A percentile compares a stretch with the other conserved stretches of the same genome.
phyloP scores from a whole-genome alignment of 495 filamentous ascomycete species.

The Aspergillus sparsus region DNA sequence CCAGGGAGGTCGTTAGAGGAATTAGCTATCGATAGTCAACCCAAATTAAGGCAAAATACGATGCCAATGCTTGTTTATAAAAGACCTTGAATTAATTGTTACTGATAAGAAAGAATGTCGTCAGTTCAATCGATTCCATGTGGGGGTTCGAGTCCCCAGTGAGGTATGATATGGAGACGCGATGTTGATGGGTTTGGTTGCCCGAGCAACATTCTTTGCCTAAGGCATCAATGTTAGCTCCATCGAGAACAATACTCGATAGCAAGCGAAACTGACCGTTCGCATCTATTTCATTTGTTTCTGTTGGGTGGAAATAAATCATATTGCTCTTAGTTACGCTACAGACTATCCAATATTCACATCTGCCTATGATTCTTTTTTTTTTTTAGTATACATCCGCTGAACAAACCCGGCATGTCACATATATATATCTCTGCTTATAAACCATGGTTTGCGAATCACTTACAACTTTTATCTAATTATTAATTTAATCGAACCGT shows the following conservation, averaged over 20 bases:
- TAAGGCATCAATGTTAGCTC: constrained; percentile 9
- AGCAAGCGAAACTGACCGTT: no score
- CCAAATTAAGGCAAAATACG: constrained; percentile 1
- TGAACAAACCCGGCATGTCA: no score
- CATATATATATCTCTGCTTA: no score
- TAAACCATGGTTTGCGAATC: no score
- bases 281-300: no score
- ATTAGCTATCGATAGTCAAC: background rate
- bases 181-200: constrained; percentile 28
- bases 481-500: background rate
- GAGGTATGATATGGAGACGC: constrained; percentile 24
- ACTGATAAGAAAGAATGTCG: constrained; percentile 8
- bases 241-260: no score
- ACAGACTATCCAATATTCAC: no score
- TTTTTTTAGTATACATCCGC: no score
- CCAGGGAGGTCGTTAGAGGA: constrained; percentile 10
- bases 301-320: no score
- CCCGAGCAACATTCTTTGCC: constrained; percentile 23
- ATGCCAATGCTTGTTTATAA: background rate
- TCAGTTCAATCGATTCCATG: background rate
- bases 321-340: no score
- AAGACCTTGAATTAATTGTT: background rate
- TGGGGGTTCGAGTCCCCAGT: constrained; percentile 7
- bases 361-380: no score
- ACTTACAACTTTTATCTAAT: background rate